These are phyloP conservation scores for Ostreobium quekettii DNA, from an alignment of 139 green algal species.

Conservation along the genomic window DNA sequence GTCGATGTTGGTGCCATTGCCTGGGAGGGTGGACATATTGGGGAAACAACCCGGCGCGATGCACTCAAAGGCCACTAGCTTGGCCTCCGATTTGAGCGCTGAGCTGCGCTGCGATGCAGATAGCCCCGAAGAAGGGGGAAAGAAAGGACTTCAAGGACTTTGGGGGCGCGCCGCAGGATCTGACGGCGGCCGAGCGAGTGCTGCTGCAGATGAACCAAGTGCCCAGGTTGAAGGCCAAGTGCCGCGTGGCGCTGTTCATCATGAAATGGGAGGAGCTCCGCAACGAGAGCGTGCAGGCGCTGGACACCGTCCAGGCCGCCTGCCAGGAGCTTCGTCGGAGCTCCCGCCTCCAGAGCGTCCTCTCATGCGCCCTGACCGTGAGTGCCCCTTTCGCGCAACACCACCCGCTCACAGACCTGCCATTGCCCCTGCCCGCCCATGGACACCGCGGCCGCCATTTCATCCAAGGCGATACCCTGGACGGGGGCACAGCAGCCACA, in stretches of 20 bases:
- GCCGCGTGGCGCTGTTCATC: not conserved
- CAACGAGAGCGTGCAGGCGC: not conserved
- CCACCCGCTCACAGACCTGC: too few species aligned
- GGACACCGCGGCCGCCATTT: too few species aligned
- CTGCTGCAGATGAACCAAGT: conserved; percentile 10
- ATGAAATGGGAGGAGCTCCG: conserved; percentile 13
- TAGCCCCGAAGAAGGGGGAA: conserved; percentile 12
- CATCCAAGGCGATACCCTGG: too few species aligned
- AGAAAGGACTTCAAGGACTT: conserved; percentile 1
- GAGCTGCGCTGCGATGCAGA: not conserved
- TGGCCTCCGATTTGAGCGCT: too few species aligned
- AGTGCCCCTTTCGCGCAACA: too few species aligned
- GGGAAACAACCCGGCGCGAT: too few species aligned
- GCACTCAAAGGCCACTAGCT: too few species aligned
- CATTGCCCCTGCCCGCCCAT: too few species aligned
- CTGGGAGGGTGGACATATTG: too few species aligned
- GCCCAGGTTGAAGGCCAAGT: conserved; percentile 6
- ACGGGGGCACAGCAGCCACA: too few species aligned
- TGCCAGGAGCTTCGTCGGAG: conserved; percentile 12
- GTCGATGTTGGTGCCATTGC: too few species aligned
- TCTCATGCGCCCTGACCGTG: conserved; percentile 5
- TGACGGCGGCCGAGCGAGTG: conserved; percentile 11
- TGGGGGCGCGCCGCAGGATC: not conserved
- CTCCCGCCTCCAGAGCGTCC: not conserved
- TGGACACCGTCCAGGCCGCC: not conserved